A percentile compares a stretch with the other conserved stretches of the same genome.
Conservation (phyloP, 441 rosid species). For the Pelargonium exstipulatum region DNA sequence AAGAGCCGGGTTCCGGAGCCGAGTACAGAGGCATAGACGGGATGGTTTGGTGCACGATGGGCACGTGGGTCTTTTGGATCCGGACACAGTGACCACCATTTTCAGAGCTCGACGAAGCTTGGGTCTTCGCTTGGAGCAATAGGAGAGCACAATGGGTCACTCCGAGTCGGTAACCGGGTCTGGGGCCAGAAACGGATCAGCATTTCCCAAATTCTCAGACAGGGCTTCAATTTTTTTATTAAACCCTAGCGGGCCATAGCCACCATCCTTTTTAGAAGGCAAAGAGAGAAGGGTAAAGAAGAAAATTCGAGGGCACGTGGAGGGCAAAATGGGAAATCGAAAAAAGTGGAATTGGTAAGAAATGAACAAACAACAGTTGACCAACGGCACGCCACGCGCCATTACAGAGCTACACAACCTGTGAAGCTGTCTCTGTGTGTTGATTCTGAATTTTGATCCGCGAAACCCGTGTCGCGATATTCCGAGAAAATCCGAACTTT, state of each 20-base stretch:
- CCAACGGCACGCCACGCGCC: constrained; percentile 1
- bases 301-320: neutral
- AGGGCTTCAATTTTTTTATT: no score
- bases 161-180: neutral
- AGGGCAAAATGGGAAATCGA: neutral
- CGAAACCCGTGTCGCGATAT: constrained; percentile 8
- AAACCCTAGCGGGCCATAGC: no score
- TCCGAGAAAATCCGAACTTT: constrained; percentile 16
- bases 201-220: neutral
- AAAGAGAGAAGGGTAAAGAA: neutral
- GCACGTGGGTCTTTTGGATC: constrained; percentile 11
- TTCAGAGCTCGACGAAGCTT: neutral
- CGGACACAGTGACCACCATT: neutral
- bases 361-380: neutral
- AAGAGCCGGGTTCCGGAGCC: constrained; percentile 42
- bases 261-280: no score
- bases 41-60: constrained; percentile 58
- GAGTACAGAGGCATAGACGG: constrained; percentile 59
- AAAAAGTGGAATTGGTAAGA: neutral
- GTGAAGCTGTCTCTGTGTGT: neutral
- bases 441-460: constrained; percentile 19
- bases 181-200: neutral
- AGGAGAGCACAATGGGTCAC: neutral
- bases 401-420: neutral
- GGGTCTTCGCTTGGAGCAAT: neutral